These are phyloP conservation scores for Metarhizium album DNA, from an alignment of 2,329 filamentous ascomycete genomes.

Conservation along the genomic window DNA sequence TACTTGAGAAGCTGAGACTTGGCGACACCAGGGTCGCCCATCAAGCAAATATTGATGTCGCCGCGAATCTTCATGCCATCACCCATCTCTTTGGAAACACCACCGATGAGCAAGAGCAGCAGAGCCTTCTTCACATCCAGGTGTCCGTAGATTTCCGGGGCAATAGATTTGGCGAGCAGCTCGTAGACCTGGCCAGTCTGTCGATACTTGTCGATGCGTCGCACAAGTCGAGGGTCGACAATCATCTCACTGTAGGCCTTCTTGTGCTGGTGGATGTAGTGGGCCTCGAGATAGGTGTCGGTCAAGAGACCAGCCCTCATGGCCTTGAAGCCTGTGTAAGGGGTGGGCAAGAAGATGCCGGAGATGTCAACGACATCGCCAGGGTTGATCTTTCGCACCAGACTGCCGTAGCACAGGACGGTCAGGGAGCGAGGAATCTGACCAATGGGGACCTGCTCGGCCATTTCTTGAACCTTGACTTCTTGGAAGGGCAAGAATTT, in stretches of 20 bases:
- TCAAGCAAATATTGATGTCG: conserved; percentile 96
- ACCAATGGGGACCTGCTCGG: conserved; percentile 96
- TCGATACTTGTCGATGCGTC: conserved; percentile 75
- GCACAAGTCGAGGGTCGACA: conserved; percentile 68
- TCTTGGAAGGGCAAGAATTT: conserved; percentile 98
- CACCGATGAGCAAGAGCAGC: conserved; percentile 87
- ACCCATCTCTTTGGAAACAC: conserved; percentile 91
- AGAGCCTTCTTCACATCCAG: conserved; percentile 97
- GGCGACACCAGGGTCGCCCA: conserved; percentile 99
- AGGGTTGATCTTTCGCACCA: conserved; percentile 80
- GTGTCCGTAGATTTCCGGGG: conserved; percentile 93
- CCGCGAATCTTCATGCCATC: conserved; percentile 98
- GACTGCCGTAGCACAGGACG: conserved; percentile 75
- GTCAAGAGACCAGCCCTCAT: conserved; percentile 94
- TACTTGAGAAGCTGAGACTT: conserved; percentile 98
- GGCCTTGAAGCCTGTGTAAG: conserved; percentile 97
- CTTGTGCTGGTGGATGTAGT: conserved; percentile 91
- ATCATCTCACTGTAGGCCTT: conserved; percentile 92
- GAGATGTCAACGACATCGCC: conserved; percentile 91
- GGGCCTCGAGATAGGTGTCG: conserved; percentile 92
- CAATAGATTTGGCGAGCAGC: conserved; percentile 88
- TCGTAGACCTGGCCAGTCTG: conserved; percentile 90
- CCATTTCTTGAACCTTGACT: conserved; percentile 96
- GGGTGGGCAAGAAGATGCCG: conserved; percentile 91
- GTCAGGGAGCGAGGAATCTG: conserved; percentile 92